Conservation (phyloP, 2,329 filamentous ascomycete genomes). For the Metarhizium brunneum region DNA sequence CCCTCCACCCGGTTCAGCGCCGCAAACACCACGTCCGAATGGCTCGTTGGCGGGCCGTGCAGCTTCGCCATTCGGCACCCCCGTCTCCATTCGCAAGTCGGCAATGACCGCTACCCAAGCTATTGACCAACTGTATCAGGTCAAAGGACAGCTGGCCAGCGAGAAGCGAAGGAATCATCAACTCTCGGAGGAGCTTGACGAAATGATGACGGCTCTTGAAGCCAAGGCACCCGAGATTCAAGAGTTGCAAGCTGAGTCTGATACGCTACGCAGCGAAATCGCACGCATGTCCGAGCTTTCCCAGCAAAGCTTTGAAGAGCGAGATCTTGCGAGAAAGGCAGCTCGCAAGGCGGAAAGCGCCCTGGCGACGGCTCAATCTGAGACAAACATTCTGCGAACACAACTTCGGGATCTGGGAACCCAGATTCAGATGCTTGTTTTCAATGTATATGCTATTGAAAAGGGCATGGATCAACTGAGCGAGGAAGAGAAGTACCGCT, state of each 20-base stretch:
- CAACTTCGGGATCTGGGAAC: conserved; percentile 84
- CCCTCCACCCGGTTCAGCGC: conserved; percentile 36
- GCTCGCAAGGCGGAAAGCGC: conserved; percentile 71
- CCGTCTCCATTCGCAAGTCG: conserved; percentile 48
- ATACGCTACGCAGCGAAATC: conserved; percentile 70
- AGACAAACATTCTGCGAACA: conserved; percentile 71
- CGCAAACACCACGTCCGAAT: conserved; percentile 53
- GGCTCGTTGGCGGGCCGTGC: conserved; percentile 42
- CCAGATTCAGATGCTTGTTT: conserved; percentile 82
- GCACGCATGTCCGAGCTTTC: conserved; percentile 78
- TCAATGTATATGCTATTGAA: conserved; percentile 76
- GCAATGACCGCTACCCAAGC: conserved; percentile 52
- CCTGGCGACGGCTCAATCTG: conserved; percentile 52
- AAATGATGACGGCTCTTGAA: conserved; percentile 78
- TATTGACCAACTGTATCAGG: conserved; percentile 54
- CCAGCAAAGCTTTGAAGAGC: conserved; percentile 71
- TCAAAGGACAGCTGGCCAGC: conserved; percentile 63
- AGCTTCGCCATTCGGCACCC: conserved; percentile 54
- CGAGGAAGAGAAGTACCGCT: conserved; percentile 61
- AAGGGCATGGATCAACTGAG: conserved; percentile 66
- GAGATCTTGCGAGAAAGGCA: conserved; percentile 69
- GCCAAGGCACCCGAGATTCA: conserved; percentile 81
- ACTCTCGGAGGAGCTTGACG: conserved; percentile 68
- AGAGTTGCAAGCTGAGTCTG: conserved; percentile 72
- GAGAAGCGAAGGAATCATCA: conserved; percentile 68